Evolutionary conservation across 345 rosid species (phyloP).

Genomic region (Pelargonium nanum): DNA sequence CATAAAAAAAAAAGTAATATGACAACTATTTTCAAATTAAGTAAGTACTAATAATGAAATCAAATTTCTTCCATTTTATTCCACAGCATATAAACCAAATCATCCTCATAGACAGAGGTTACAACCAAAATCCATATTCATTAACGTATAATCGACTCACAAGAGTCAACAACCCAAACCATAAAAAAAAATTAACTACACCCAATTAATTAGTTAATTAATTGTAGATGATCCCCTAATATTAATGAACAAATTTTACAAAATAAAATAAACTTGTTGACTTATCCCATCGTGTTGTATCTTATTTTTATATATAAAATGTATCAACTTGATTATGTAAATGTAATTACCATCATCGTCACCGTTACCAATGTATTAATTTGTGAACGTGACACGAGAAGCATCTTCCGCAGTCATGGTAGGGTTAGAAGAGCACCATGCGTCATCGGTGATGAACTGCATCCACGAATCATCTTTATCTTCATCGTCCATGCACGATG

Average conservation of each 20-base stretch:
- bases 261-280: constrained; percentile 5
- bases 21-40: no score
- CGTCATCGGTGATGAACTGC: constrained; percentile 92
- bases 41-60: no score
- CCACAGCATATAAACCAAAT: no score
- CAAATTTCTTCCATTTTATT: no score
- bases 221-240: not conserved
- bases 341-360: not conserved
- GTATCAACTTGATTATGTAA: not conserved
- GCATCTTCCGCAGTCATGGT: constrained; percentile 13
- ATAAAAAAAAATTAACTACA: not conserved
- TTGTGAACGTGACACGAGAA: constrained; percentile 12
- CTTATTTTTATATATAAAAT: no score
- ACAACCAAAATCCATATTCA: not conserved
- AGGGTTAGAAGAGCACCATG: constrained; percentile 52
- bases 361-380: constrained; percentile 7
- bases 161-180: not conserved
- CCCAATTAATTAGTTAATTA: not conserved
- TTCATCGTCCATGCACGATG: constrained; percentile 47
- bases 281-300: no score
- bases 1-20: no score
- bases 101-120: no score
- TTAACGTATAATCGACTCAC: no score
- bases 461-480: constrained; percentile 96
- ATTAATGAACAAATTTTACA: not conserved